Base-by-base conservation (phyloP, 1,284 basidiomycete species). In the Heterobasidion irregulare region DNA sequence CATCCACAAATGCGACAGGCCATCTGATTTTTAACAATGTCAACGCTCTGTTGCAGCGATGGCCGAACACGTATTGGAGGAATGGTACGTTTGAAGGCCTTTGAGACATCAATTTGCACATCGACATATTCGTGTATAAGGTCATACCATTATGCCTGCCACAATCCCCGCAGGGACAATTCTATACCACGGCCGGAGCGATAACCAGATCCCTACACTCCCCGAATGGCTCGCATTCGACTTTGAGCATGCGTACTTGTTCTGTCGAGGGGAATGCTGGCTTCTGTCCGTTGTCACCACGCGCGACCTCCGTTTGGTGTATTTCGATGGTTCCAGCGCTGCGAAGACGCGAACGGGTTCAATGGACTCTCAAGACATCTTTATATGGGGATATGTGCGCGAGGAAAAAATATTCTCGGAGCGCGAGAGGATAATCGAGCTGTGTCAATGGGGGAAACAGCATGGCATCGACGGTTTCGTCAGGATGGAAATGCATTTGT, bases 401-500 rank as follows among this genome's bases (percentile, higher is more conserved):
- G 48, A 53, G 1, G 57, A 59, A 16, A 59, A 56, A 46, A 16
- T 4, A 18, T 35, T 43, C 8, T 26, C 33, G 2, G 59, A 61
- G 41, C 35, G 26, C 9, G 59, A 59, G 53, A 49, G 60, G 13
- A 57, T 61, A 44, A 33, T 32, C 2, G 9, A 18, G n/a, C 18
- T 61, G 15, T 61, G 60, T 18, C 54, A 61, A 8, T 61, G 60
- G 60, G 59, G 59, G 13, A 55, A 36, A 50, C 47, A 46, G 34
- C 47, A 51, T 38, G 59, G 57, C 9, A 13, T 61, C 13, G 60
- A 61, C 45, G 60, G 60, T 0, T 61, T 56, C 33, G 59, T 35
- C 47, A 74, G 76, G 59, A 78, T 78, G 77, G 72, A 76, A 63
- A 71, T 75, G 67, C 66, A 72, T 58, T 79, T 78, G 77, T 79